Percentiles rank a stretch among this genome's conserved stretches.
phyloP scores from a whole-genome alignment of 2,329 filamentous ascomycete species.

The Aspergillus fructus region DNA sequence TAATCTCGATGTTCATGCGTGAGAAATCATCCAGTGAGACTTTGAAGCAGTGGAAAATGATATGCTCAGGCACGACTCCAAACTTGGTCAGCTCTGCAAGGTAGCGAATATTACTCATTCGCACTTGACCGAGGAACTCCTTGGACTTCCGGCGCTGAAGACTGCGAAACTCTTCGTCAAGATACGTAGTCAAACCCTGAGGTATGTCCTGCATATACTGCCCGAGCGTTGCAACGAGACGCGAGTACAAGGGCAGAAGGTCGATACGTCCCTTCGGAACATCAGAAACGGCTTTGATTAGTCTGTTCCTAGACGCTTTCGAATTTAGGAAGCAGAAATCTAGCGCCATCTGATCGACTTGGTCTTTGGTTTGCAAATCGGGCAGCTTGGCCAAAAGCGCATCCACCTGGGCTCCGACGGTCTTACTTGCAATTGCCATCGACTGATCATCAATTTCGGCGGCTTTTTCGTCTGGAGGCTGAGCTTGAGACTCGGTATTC shows the following conservation, averaged over 20 bases:
- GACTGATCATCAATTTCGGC: constrained; percentile 74
- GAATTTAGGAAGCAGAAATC: constrained; percentile 99
- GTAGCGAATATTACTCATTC: constrained; percentile 94
- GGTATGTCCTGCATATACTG: constrained; percentile 94
- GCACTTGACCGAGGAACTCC: constrained; percentile 91
- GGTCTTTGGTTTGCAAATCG: constrained; percentile 86
- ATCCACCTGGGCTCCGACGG: constrained; percentile 94
- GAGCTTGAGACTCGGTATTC: constrained; percentile 35
- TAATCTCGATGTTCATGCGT: constrained; percentile 98
- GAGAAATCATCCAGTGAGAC: constrained; percentile 97
- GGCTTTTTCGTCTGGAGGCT: constrained; percentile 50
- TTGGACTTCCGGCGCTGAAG: constrained; percentile 96
- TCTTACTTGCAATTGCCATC: constrained; percentile 95
- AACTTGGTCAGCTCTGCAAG: constrained; percentile 97
- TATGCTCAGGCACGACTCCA: constrained; percentile 94
- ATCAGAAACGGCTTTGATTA: constrained; percentile 90
- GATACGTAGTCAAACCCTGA: constrained; percentile 83
- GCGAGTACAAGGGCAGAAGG: constrained; percentile 85
- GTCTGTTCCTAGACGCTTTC: constrained; percentile 90
- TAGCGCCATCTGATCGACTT: constrained; percentile 86
- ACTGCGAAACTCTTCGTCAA: constrained; percentile 96
- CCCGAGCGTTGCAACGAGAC: constrained; percentile 86
- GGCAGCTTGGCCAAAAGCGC: constrained; percentile 83
- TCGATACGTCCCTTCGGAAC: constrained; percentile 93
- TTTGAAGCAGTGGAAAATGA: constrained; percentile 98